Evolutionary conservation across 2,329 filamentous ascomycete genomes (phyloP), one percentile per base, ranked within the genome.

Genomic region (Ophiocordyceps sinensis): DNA sequence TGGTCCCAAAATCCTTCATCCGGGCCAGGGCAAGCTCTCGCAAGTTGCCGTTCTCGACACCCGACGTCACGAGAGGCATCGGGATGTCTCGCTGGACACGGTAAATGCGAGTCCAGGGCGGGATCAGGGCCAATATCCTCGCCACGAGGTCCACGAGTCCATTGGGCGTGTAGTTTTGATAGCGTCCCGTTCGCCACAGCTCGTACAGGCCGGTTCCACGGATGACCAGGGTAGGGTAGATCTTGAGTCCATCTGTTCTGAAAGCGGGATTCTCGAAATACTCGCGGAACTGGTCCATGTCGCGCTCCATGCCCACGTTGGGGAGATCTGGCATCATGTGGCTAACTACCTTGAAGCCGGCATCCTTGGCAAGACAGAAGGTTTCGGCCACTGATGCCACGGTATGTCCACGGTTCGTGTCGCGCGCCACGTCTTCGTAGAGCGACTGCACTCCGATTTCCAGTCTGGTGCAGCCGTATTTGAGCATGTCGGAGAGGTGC

Each of bases 261-360:
- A 98, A 98, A 35, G 79, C 86, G 1, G 91, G 91, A 58, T 87
- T 96, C 57, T 94, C 87, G 53, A 98, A 98, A 60, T 98, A 98
- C 58, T 98, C 93, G 48, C 85, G 76, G 62, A 98, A 98, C 53
- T 98, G 91, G 55, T 94, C 88, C 36, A 98, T 70, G 57, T 98
- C 91, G 53, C 91, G 82, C 64, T 98, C 93, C 84, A 96, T 94
- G 43, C 91, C 91, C 3, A 98, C 91, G 53, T 98, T 98, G 4
- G 91, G 91, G 38, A 98, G 65, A 58, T 98, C 91, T 1, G 91
- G 91, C 91, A 98, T 98, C 91, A 98, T 98, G 64, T 98, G 91
- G 50, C 85, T 94, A 47, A 98, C 91, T 1, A 98, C 91, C 62
- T 98, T 98, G 73, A 94, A 98, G 1, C 91, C 91, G 6, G 93